Evolutionary conservation across 2,329 filamentous ascomycete genomes (phyloP).

Genomic region (Tolypocladium ovalisporum): DNA sequence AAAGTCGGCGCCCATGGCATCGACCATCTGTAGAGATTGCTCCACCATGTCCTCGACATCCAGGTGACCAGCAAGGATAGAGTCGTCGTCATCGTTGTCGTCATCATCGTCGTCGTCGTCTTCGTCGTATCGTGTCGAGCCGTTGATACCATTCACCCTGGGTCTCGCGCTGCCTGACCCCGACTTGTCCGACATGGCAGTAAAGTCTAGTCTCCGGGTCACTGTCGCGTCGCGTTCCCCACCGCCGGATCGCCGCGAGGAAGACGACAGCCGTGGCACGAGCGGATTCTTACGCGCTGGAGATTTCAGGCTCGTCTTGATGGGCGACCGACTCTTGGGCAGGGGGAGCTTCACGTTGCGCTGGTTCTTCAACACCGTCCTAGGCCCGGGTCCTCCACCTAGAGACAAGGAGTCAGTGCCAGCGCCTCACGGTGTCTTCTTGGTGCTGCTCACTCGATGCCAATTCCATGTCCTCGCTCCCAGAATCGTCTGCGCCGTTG

Average conservation of each 20-base stretch:
- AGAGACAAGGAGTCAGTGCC: slow-evolving; percentile 1
- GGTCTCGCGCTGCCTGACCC: slow-evolving; percentile 1
- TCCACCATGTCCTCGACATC: slow-evolving; percentile 22
- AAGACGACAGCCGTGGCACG: slow-evolving; percentile 41
- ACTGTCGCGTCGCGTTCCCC: slow-evolving; percentile 29
- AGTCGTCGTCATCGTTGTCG: slow-evolving; percentile 11
- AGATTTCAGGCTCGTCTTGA: slow-evolving; percentile 49
- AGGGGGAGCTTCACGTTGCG: slow-evolving; percentile 36
- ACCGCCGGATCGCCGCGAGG: slow-evolving; percentile 26
- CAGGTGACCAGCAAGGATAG: slow-evolving; percentile 14
- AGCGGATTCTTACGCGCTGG: slow-evolving; percentile 53
- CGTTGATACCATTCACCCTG: slow-evolving; percentile 18
- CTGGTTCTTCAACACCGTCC: slow-evolving; percentile 39
- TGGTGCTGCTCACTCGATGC: slow-evolving; percentile 29
- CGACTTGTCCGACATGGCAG: slow-evolving; percentile 9
- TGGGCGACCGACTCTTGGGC: slow-evolving; percentile 44
- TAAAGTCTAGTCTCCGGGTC: slow-evolving; percentile 45
- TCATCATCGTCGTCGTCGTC: slow-evolving; percentile 18
- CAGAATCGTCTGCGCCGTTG: slow-evolving; percentile 18
- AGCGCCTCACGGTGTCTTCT: background rate
- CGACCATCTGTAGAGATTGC: slow-evolving; percentile 31
- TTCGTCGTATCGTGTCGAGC: slow-evolving; percentile 12
- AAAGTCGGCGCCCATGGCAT: slow-evolving; percentile 15
- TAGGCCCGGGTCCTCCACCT: slow-evolving; percentile 44
- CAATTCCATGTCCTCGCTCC: slow-evolving; percentile 42